Base-by-base conservation (phyloP, 2,329 filamentous ascomycete genomes). In the Diaporthe sp. region DNA sequence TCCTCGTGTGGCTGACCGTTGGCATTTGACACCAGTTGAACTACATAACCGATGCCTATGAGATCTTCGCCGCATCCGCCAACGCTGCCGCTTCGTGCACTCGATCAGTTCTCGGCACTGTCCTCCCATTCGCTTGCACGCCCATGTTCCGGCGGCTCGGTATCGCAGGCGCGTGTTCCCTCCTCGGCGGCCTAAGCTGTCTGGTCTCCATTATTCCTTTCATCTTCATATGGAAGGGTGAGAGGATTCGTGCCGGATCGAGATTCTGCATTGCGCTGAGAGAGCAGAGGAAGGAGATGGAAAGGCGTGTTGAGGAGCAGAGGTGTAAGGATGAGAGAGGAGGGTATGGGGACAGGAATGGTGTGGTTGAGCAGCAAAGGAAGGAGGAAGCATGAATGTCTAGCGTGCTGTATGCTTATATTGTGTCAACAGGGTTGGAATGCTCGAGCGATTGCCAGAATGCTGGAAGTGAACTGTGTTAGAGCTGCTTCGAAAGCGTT, bases 41-140 rank as follows among this genome's bases (percentile, higher is more conserved):
- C 78, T 93, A 93, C 79, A 85, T 93, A 20, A 91, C 89, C 44
- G 92, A 93, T 78, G 91, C 92, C n/a, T 94, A 94, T 82, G 89
- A 91, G 78, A 88, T 91, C 61, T 93, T 90, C 79, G 90, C 91
- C 0, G 90, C 90, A 1, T 89, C 87, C 25, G 90, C 88, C 3
- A 85, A 90, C 72, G 89, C 89, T 0, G 88, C 89, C 0, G 84
- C 88, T 0, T 87, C 86, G 7, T 87, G 87, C 65, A 83, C 85
- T 67, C 85, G 90, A 4, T 89, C 86, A 34, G 79, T 90, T 3
- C 83, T 90, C 13, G 90, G 88, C 1, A 87, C 87, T 0, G 84
- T 92, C 1, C 85, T 93, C 61, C 91, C 92, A 5, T 84, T 93
- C 25, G 88, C 88, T 15, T 88, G 88, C 4, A 82, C 84, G 2